Conservation (phyloP, 2,329 filamentous ascomycete genomes). For the Ascochyta fabae region DNA sequence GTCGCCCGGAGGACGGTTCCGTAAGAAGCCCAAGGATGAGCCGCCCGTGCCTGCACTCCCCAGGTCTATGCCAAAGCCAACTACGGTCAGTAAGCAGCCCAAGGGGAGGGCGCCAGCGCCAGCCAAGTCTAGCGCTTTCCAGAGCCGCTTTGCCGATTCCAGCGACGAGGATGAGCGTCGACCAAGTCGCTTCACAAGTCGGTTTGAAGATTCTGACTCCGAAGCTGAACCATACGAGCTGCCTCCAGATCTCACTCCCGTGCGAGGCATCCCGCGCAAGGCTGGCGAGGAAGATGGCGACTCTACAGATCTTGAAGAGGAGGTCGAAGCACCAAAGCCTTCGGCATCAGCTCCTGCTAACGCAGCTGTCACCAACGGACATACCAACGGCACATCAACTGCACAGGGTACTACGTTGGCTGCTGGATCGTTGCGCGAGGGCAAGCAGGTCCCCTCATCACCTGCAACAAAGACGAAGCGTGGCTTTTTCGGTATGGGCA, state of each 20-base stretch:
- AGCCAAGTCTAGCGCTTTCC: conserved; percentile 32
- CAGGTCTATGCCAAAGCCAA: background rate
- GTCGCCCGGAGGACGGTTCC: conserved; percentile 68
- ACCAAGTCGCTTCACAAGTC: conserved; percentile 51
- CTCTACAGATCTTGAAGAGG: conserved; percentile 58
- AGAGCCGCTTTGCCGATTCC: conserved; percentile 70
- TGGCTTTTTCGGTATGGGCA: conserved; percentile 61
- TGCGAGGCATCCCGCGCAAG: conserved; percentile 66
- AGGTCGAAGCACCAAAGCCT: conserved; percentile 42
- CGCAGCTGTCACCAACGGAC: conserved; percentile 18
- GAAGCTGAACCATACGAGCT: conserved; percentile 61
- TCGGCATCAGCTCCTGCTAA: conserved; percentile 54
- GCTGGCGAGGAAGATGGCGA: conserved; percentile 64
- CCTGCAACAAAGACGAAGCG: conserved; percentile 50
- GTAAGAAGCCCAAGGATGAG: conserved; percentile 39
- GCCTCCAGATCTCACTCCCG: conserved; percentile 56
- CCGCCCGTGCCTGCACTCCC: conserved; percentile 9
- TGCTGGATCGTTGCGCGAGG: conserved; percentile 50
- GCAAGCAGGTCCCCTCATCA: conserved; percentile 44
- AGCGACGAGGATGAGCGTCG: conserved; percentile 62
- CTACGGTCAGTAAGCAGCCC: conserved; percentile 29
- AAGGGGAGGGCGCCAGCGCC: conserved; percentile 29
- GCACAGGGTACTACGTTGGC: conserved; percentile 42
- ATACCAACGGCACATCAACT: conserved; percentile 19
- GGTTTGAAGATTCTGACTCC: conserved; percentile 58